Percentiles rank a stretch among this genome's conserved stretches.
Evolutionary conservation across 2,329 filamentous ascomycete species (phyloP).

Genomic region (Alternaria atra): DNA sequence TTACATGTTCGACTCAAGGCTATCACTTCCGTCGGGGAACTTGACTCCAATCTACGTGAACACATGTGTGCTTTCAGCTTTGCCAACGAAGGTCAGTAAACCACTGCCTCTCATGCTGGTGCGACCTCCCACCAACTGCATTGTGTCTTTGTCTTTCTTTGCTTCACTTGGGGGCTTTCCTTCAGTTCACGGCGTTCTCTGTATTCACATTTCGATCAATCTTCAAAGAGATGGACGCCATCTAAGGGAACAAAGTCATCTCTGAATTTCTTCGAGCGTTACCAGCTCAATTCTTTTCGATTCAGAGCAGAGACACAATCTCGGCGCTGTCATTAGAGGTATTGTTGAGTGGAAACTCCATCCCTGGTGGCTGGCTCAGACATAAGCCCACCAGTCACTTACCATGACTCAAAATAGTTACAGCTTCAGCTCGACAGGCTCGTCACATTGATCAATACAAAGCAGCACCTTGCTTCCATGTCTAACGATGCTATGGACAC

Average conservation of each 20-base stretch:
- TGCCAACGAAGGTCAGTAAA: background rate
- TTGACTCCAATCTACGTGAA: background rate
- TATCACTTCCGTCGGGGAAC: background rate
- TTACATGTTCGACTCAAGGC: background rate
- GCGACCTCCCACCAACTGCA: background rate
- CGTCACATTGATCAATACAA: background rate
- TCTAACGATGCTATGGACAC: background rate
- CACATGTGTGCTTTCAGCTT: background rate
- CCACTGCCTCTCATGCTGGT: background rate
- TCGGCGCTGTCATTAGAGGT: background rate
- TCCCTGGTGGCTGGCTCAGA: background rate
- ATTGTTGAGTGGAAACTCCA: background rate
- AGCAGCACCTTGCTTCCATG: constrained; percentile 1
- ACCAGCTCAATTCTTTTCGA: background rate
- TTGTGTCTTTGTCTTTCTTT: background rate
- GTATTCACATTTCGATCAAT: background rate
- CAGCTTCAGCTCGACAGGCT: constrained; percentile 3
- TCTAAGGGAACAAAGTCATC: background rate
- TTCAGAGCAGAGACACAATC: background rate
- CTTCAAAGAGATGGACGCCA: background rate
- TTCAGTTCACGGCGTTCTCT: background rate
- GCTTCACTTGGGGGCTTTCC: background rate
- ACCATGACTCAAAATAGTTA: background rate
- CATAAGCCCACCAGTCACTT: background rate
- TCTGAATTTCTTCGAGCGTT: background rate